A percentile compares a stretch with the other conserved stretches of the same genome.
phyloP scores from a whole-genome alignment of 2,329 filamentous ascomycete genomes.

The Apiospora saccharicola region DNA sequence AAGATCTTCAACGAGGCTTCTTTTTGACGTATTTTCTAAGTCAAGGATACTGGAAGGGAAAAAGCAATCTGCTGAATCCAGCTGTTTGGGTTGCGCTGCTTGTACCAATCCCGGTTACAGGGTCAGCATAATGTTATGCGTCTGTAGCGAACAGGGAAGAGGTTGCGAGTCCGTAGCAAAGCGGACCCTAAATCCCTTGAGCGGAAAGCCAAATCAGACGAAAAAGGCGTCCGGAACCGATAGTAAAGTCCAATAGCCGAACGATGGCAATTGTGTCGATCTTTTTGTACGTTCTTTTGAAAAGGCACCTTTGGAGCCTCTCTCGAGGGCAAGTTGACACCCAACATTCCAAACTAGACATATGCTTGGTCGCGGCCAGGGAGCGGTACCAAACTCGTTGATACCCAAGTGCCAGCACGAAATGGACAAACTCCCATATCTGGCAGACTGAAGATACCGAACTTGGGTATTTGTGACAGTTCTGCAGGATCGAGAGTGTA shows the following conservation, averaged over 20 bases:
- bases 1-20: slow-evolving; percentile 21
- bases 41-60: neutral
- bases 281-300: neutral
- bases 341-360: slow-evolving; percentile 7
- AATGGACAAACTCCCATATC: neutral
- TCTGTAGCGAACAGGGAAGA: slow-evolving; percentile 25
- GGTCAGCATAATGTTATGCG: slow-evolving; percentile 25
- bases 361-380: neutral
- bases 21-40: slow-evolving; percentile 14
- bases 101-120: slow-evolving; percentile 25
- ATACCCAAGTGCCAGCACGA: slow-evolving; percentile 14
- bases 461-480: neutral
- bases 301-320: neutral
- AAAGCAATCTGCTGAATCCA: slow-evolving; percentile 20
- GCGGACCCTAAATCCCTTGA: slow-evolving; percentile 19
- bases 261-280: neutral
- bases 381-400: neutral
- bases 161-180: slow-evolving; percentile 24
- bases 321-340: slow-evolving; percentile 6
- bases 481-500: slow-evolving; percentile 10
- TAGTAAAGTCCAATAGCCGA: slow-evolving; percentile 19
- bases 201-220: slow-evolving; percentile 16
- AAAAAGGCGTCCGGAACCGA: slow-evolving; percentile 13
- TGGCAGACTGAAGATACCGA: neutral
- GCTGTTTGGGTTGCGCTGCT: slow-evolving; percentile 14